These are phyloP conservation scores for Orbilia javanica DNA, from an alignment of 2,329 filamentous ascomycete genomes.

Conservation along the genomic window DNA sequence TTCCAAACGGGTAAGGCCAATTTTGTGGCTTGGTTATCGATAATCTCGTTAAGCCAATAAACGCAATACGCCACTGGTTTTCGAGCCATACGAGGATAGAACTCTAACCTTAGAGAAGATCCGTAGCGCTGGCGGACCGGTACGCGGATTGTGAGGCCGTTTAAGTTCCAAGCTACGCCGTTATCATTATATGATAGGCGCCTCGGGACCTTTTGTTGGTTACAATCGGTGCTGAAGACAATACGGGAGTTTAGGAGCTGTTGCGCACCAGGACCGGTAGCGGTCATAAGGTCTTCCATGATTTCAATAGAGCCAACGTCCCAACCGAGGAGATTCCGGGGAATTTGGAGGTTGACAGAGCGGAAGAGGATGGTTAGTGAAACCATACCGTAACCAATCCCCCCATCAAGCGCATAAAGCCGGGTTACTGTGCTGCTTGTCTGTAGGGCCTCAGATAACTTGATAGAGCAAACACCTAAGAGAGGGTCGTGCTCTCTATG, in stretches of 20 bases:
- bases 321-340: slow-evolving; percentile 89
- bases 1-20: slow-evolving; percentile 93
- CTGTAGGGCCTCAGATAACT: slow-evolving; percentile 86
- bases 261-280: slow-evolving; percentile 72
- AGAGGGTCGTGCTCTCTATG: slow-evolving; percentile 95
- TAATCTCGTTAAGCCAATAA: slow-evolving; percentile 86
- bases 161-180: slow-evolving; percentile 68
- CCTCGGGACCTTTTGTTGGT: slow-evolving; percentile 32
- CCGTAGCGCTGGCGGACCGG: slow-evolving; percentile 92
- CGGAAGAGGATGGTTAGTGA: slow-evolving; percentile 91
- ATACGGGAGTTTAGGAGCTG: slow-evolving; percentile 58
- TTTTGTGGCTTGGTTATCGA: slow-evolving; percentile 80
- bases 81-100: slow-evolving; percentile 72
- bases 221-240: slow-evolving; percentile 57
- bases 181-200: slow-evolving; percentile 28
- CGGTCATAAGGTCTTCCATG: slow-evolving; percentile 76
- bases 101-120: slow-evolving; percentile 89
- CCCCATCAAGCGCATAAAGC: slow-evolving; percentile 97
- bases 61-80: slow-evolving; percentile 80
- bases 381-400: slow-evolving; percentile 89
- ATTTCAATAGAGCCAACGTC: slow-evolving; percentile 97
- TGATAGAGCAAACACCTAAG: slow-evolving; percentile 89
- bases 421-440: slow-evolving; percentile 87
- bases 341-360: slow-evolving; percentile 85
- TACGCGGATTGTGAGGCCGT: slow-evolving; percentile 73